A percentile compares a stretch with the other conserved stretches of the same genome.
Evolutionary conservation across 805 yeast species (phyloP).

Genomic region (Tetrapisispora nanseiensis): DNA sequence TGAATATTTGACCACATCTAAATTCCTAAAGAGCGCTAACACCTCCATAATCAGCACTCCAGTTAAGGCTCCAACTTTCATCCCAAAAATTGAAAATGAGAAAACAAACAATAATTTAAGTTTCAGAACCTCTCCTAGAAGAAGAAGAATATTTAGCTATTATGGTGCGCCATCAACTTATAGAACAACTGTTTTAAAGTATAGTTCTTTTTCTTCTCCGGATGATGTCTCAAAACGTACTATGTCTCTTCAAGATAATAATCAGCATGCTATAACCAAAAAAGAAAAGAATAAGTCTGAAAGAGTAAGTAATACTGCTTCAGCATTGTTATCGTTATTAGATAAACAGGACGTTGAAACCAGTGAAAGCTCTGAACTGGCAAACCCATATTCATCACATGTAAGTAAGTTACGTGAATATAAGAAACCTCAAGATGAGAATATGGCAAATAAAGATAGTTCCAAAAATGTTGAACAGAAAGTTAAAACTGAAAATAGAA

Average conservation of each 20-base stretch:
- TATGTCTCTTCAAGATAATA: background rate
- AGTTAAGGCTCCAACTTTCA: constrained; percentile 28
- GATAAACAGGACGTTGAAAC: constrained; percentile 18
- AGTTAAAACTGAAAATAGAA: background rate
- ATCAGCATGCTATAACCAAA: no score
- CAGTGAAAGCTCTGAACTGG: constrained; percentile 15
- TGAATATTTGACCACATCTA: constrained; percentile 3
- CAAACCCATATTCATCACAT: constrained; percentile 36
- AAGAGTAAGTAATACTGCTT: constrained; percentile 38
- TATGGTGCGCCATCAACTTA: constrained; percentile 33
- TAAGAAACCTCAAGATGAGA: constrained; percentile 1
- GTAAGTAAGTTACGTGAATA: background rate
- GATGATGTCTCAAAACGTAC: background rate
- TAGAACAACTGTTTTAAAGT: constrained; percentile 27
- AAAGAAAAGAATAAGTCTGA: background rate
- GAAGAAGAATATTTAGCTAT: constrained; percentile 31
- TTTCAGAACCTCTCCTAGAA: constrained; percentile 15
- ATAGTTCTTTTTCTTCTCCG: constrained; percentile 13
- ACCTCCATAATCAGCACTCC: constrained; percentile 6
- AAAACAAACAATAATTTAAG: constrained; percentile 13
- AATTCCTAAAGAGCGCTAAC: constrained; percentile 9
- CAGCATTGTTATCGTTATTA: constrained; percentile 39
- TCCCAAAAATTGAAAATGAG: constrained; percentile 26
- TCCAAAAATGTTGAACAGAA: background rate
- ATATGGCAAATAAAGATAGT: background rate